Conservation (phyloP, 352 stramenopile genomes). For the Albugo candida region DNA sequence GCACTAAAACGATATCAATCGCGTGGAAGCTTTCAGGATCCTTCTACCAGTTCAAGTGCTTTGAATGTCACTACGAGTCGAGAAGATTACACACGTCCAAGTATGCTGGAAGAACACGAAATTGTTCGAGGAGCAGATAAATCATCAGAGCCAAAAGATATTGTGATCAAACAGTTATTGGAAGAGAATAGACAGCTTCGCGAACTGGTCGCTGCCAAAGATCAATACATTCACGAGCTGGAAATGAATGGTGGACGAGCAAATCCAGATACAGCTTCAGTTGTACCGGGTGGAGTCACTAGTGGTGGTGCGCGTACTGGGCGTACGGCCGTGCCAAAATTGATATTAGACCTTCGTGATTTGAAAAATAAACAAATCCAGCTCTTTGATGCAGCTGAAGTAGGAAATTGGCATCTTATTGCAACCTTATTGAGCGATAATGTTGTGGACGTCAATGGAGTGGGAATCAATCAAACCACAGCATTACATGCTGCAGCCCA, state of each 20-base stretch:
- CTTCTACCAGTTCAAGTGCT: neutral
- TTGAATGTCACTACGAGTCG: conserved; percentile 10
- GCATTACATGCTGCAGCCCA: conserved; percentile 52
- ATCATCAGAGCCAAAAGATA: conserved; percentile 66
- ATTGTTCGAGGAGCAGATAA: conserved; percentile 62
- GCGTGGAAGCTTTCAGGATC: conserved; percentile 49
- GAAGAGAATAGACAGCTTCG: conserved; percentile 63
- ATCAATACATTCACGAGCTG: conserved; percentile 69
- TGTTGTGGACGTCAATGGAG: conserved; percentile 71
- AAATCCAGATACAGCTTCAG: neutral
- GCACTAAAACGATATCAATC: conserved; percentile 28
- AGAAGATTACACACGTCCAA: conserved; percentile 64
- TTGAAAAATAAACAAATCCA: conserved; percentile 82
- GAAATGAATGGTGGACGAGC: conserved; percentile 39
- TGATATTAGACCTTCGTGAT: conserved; percentile 67
- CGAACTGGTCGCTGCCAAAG: conserved; percentile 60
- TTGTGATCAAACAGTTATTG: conserved; percentile 73
- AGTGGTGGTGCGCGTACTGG: neutral
- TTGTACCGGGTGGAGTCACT: conserved; percentile 1
- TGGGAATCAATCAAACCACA: conserved; percentile 73
- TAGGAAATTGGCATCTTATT: conserved; percentile 70
- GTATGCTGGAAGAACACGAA: conserved; percentile 66
- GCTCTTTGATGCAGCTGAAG: conserved; percentile 65
- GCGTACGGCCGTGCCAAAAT: conserved; percentile 37
- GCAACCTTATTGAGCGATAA: conserved; percentile 62